Conservation (phyloP, 441 rosid genomes). For the Eruca vesicaria region DNA sequence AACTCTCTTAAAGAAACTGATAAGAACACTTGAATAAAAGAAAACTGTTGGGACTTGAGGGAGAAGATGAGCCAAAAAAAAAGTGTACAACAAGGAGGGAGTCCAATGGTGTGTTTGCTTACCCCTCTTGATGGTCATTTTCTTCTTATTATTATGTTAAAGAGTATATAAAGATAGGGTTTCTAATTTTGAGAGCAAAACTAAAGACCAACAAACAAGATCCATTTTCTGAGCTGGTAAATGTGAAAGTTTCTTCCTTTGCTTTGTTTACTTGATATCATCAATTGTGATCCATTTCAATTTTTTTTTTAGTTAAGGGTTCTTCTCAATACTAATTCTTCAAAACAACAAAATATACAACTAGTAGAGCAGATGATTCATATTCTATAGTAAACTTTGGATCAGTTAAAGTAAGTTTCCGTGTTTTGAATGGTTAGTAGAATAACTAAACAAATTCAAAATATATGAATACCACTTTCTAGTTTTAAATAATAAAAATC, state of each 20-base stretch:
- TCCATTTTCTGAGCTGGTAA: conserved; percentile 23
- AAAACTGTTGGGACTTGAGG: conserved; percentile 10
- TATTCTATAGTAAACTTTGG: too few relatives aligned
- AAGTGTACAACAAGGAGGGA: conserved; percentile 31
- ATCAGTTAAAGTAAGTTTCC: neutral
- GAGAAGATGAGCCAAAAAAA: conserved; percentile 38
- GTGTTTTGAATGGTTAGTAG: neutral
- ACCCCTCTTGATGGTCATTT: conserved; percentile 21
- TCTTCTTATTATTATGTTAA: neutral
- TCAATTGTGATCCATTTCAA: conserved; percentile 22
- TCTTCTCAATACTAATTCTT: neutral
- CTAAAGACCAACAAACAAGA: neutral
- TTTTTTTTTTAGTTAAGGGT: neutral
- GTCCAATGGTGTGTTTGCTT: conserved; percentile 31
- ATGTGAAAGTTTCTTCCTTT: conserved; percentile 31
- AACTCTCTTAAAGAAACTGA: conserved; percentile 60
- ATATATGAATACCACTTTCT: neutral
- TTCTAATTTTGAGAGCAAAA: conserved; percentile 16
- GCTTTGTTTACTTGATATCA: conserved; percentile 7
- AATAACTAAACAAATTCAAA: neutral
- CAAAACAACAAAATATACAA: neutral
- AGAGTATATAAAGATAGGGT: conserved; percentile 20
- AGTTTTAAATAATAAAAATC: neutral
- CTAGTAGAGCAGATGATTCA: neutral
- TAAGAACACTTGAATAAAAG: conserved; percentile 51